Conservation (phyloP, 2,329 filamentous ascomycete genomes). For the Colletotrichum sp. region DNA sequence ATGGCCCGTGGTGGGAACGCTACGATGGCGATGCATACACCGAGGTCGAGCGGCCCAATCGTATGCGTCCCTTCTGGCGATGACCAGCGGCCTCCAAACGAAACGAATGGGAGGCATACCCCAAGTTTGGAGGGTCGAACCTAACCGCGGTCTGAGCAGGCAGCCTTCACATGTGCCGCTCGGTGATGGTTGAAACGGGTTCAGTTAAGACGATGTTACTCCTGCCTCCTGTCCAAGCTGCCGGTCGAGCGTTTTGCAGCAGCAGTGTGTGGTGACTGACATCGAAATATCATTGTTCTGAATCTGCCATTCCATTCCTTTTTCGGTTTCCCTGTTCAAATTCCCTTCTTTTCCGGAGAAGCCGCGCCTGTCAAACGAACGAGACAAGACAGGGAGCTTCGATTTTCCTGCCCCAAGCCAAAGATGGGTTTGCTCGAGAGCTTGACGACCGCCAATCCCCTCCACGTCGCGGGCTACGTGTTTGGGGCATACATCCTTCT, state of each 20-base stretch:
- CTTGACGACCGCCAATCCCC: slow-evolving; percentile 4
- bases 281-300: not conserved
- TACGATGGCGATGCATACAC: slow-evolving; percentile 1
- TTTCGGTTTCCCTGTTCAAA: not conserved
- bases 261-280: not conserved
- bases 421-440: slow-evolving; percentile 10
- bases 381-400: not conserved
- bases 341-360: not conserved
- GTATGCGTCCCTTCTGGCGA: not conserved
- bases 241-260: not conserved
- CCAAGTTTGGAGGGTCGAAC: not conserved
- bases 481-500: not conserved
- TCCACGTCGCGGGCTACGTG: slow-evolving; percentile 1
- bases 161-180: slow-evolving; percentile 17
- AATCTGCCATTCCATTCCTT: not conserved
- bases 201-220: slow-evolving; percentile 16
- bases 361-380: not conserved
- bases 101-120: slow-evolving; percentile 2
- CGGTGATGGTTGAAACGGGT: slow-evolving; percentile 6
- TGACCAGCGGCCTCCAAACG: not conserved
- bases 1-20: not conserved
- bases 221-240: not conserved
- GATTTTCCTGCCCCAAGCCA: not conserved
- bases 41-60: not conserved
- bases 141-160: slow-evolving; percentile 10